A percentile compares a stretch with the other conserved stretches of the same genome.
These are phyloP conservation scores for Cylindrotheca fusiformis DNA, from an alignment of 108 stramenopile genomes.

Conservation along the genomic window DNA sequence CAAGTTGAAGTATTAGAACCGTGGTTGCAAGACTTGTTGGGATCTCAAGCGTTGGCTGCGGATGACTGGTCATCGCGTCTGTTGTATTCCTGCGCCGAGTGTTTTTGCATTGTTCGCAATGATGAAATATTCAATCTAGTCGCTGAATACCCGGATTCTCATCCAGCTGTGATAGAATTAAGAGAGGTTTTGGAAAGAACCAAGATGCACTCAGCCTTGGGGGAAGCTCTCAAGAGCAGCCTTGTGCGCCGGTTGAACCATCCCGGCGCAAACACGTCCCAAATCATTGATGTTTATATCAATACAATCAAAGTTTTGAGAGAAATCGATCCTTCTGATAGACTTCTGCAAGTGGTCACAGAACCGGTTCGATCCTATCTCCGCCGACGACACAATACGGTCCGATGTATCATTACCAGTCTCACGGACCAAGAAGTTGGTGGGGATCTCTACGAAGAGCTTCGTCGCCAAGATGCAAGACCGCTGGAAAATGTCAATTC, in stretches of 20 bases:
- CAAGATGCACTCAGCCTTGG: slow-evolving; percentile 39
- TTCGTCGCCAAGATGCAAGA: slow-evolving; percentile 82
- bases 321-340: slow-evolving; percentile 83
- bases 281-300: slow-evolving; percentile 97
- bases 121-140: slow-evolving; percentile 78
- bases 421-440: slow-evolving; percentile 90
- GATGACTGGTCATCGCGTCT: slow-evolving; percentile 50
- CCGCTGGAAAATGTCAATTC: slow-evolving; percentile 68
- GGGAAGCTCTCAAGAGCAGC: slow-evolving; percentile 40
- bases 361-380: slow-evolving; percentile 89
- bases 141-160: slow-evolving; percentile 81
- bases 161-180: slow-evolving; percentile 70
- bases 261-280: slow-evolving; percentile 91
- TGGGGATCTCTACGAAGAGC: slow-evolving; percentile 93
- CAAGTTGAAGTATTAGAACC: slow-evolving; percentile 47
- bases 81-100: slow-evolving; percentile 48
- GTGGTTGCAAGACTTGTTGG: slow-evolving; percentile 45
- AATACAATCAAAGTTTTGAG: slow-evolving; percentile 88
- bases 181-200: slow-evolving; percentile 54
- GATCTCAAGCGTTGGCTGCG: slow-evolving; percentile 14
- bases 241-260: slow-evolving; percentile 85
- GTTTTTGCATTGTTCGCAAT: slow-evolving; percentile 55
- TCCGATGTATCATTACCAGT: slow-evolving; percentile 94
- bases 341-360: slow-evolving; percentile 82
- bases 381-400: slow-evolving; percentile 80